These are phyloP conservation scores for Truncatella angustata DNA, from an alignment of 2,329 filamentous ascomycete species.

Conservation along the genomic window DNA sequence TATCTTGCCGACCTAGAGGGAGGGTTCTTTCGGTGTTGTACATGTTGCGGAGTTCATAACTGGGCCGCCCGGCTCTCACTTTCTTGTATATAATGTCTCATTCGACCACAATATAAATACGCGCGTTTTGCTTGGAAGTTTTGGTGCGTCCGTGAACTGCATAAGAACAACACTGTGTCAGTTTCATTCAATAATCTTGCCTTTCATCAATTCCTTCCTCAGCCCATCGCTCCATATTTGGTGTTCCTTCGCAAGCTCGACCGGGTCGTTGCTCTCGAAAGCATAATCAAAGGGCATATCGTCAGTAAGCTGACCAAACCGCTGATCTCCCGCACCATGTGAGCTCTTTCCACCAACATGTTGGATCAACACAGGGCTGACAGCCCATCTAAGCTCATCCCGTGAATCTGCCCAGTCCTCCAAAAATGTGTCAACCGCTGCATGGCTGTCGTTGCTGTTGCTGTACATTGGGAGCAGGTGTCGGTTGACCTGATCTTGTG, in stretches of 20 bases:
- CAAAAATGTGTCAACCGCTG: constrained; percentile 25
- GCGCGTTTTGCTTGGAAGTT: no score
- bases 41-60: no score
- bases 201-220: background rate
- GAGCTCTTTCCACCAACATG: constrained; percentile 26
- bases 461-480: constrained; percentile 21
- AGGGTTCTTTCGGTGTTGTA: background rate
- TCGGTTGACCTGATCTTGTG: constrained; percentile 16
- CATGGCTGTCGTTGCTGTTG: constrained; percentile 11
- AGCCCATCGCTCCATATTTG: background rate
- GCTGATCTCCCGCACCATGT: constrained; percentile 14
- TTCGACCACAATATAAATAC: no score
- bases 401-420: constrained; percentile 21
- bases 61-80: no score
- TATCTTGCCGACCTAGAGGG: no score
- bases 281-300: constrained; percentile 17
- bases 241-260: constrained; percentile 20
- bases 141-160: no score
- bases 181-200: no score
- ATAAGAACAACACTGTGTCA: background rate
- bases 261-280: constrained; percentile 24
- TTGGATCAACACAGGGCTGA: constrained; percentile 27
- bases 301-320: constrained; percentile 7
- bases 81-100: no score
- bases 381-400: constrained; percentile 20